Evolutionary conservation across 805 yeast species (phyloP).

Genomic region (Candida taoyuanica): DNA sequence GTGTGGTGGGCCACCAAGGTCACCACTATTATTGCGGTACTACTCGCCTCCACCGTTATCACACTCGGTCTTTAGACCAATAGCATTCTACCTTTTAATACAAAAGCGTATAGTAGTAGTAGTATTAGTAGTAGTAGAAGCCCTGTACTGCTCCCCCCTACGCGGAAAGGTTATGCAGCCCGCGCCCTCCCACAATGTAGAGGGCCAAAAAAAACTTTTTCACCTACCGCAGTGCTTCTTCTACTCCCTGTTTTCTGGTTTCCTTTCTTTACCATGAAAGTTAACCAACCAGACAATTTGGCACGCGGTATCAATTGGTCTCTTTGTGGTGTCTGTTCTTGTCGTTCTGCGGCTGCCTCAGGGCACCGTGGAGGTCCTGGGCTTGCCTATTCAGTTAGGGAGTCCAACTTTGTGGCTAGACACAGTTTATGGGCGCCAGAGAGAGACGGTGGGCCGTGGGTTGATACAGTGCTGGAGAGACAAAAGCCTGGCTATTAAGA

Average conservation of each 20-base stretch:
- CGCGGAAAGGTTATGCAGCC: conserved; percentile 2
- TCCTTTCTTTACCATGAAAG: conserved; percentile 19
- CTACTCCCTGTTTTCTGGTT: conserved; percentile 5
- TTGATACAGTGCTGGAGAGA: conserved; percentile 29
- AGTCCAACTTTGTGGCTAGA: conserved; percentile 14
- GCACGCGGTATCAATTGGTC: conserved; percentile 13
- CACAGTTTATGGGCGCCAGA: neutral
- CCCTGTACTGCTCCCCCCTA: too few relatives aligned
- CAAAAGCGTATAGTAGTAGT: too few relatives aligned
- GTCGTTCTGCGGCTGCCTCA: conserved; percentile 16
- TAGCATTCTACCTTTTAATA: neutral
- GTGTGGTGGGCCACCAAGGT: conserved; percentile 92
- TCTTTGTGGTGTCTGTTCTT: conserved; percentile 1
- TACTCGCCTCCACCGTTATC: conserved; percentile 32
- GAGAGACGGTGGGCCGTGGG: conserved; percentile 17
- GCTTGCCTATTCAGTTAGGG: conserved; percentile 35
- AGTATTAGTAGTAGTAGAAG: too few relatives aligned
- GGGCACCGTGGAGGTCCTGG: conserved; percentile 10
- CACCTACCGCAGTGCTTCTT: neutral
- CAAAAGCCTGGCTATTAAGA: conserved; percentile 27
- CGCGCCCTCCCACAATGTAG: neutral
- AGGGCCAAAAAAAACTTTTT: conserved; percentile 3
- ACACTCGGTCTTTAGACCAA: conserved; percentile 15
- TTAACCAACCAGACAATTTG: conserved; percentile 28
- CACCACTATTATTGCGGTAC: conserved; percentile 36